Conservation (phyloP, 805 yeast genomes). For the Zygoascus ofunaensis region DNA sequence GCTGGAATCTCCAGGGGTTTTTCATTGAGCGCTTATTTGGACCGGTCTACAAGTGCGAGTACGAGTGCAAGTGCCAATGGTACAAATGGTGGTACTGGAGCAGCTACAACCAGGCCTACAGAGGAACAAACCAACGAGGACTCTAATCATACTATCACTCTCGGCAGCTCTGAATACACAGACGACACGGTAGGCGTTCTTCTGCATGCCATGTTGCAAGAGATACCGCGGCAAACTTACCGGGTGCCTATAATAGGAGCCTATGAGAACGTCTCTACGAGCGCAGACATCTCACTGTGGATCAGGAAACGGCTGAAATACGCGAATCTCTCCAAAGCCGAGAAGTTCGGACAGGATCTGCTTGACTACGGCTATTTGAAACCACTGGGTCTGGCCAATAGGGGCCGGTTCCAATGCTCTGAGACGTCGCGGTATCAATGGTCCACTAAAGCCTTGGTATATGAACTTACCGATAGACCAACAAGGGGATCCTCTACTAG, state of each 20-base stretch:
- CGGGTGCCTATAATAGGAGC: constrained; percentile 63
- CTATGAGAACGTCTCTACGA: constrained; percentile 52
- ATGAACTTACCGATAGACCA: constrained; percentile 20
- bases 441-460: constrained; percentile 43
- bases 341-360: constrained; percentile 67
- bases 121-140: background rate
- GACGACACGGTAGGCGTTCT: constrained; percentile 34
- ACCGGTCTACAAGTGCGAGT: background rate
- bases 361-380: constrained; percentile 50
- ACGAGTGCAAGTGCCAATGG: background rate
- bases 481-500: background rate
- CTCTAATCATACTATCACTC: constrained; percentile 2
- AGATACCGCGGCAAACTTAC: constrained; percentile 44
- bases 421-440: constrained; percentile 68
- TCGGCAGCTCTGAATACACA: constrained; percentile 29
- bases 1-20: background rate
- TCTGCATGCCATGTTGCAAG: constrained; percentile 33
- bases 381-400: constrained; percentile 50
- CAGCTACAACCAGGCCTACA: background rate
- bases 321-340: constrained; percentile 51
- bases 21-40: background rate
- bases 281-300: constrained; percentile 53
- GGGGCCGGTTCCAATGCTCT: constrained; percentile 51
- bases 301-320: constrained; percentile 42
- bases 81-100: too few species aligned